phyloP scores from a whole-genome alignment of 805 yeast species.

The Saturnispora besseyi region DNA sequence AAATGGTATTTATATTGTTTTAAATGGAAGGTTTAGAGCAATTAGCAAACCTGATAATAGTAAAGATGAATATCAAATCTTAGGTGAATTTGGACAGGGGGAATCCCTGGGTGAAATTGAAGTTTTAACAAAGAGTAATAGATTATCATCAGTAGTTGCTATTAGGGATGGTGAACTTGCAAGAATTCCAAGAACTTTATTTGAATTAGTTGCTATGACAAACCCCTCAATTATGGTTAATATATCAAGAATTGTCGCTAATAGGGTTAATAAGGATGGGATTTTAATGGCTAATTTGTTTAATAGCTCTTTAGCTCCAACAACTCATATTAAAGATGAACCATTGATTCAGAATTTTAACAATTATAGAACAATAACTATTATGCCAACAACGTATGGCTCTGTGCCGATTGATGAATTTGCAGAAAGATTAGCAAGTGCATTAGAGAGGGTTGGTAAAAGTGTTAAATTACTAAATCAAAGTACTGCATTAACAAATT shows the following conservation, averaged over 20 bases:
- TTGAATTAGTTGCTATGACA: conserved; percentile 73
- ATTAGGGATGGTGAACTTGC: conserved; percentile 92
- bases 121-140: conserved; percentile 70
- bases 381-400: conserved; percentile 70
- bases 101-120: conserved; percentile 94
- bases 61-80: conserved; percentile 25
- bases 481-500: conserved; percentile 64
- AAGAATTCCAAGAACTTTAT: conserved; percentile 80
- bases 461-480: conserved; percentile 76
- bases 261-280: conserved; percentile 27
- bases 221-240: conserved; percentile 88
- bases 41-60: conserved; percentile 21
- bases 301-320: conserved; percentile 20
- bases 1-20: conserved; percentile 80
- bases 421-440: conserved; percentile 62
- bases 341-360: conserved; percentile 29
- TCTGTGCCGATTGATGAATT: conserved; percentile 75
- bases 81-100: conserved; percentile 87
- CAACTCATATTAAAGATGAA: conserved; percentile 25
- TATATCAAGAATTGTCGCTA: conserved; percentile 80
- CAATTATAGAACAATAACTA: conserved; percentile 73
- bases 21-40: conserved; percentile 82
- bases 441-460: conserved; percentile 64
- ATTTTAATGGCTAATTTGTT: conserved; percentile 8
- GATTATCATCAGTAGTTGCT: conserved; percentile 67